Conservation (phyloP, 768 basidiomycete species). For the Hericium coralloides region DNA sequence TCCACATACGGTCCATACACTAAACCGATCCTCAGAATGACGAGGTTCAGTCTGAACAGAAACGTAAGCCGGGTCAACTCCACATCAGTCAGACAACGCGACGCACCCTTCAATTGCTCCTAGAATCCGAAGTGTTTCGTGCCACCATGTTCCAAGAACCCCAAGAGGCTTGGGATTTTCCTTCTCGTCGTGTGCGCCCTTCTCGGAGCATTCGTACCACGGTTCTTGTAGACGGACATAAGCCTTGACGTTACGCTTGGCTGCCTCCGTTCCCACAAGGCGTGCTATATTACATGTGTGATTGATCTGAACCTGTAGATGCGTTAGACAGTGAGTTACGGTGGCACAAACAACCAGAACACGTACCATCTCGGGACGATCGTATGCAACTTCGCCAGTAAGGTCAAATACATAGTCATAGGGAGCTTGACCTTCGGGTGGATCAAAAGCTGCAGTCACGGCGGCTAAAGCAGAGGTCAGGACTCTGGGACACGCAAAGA, state of each 20-base stretch:
- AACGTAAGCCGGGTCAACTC: not conserved
- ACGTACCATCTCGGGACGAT: slow-evolving; percentile 66
- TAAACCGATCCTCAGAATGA: slow-evolving; percentile 66
- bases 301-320: slow-evolving; percentile 62
- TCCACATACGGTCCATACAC: slow-evolving; percentile 78
- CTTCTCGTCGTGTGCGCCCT: slow-evolving; percentile 58
- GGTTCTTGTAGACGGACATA: slow-evolving; percentile 73
- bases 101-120: slow-evolving; percentile 66
- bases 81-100: slow-evolving; percentile 1
- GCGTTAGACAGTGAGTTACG: not conserved
- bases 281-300: slow-evolving; percentile 64
- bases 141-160: slow-evolving; percentile 79
- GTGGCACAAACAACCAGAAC: not conserved
- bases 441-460: slow-evolving; percentile 62
- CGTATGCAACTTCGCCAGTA: slow-evolving; percentile 70
- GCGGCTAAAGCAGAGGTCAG: slow-evolving; percentile 36
- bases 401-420: slow-evolving; percentile 82
- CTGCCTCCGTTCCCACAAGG: slow-evolving; percentile 66
- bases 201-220: slow-evolving; percentile 68
- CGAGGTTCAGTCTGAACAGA: slow-evolving; percentile 59
- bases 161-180: slow-evolving; percentile 66
- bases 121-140: slow-evolving; percentile 69
- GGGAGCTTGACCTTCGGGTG: slow-evolving; percentile 55
- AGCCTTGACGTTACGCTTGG: slow-evolving; percentile 68
- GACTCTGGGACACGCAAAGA: not conserved